Evolutionary conservation across 1,284 basidiomycete species (phyloP), one percentile per base, ranked within the genome.

Genomic region (Tilletia caries): DNA sequence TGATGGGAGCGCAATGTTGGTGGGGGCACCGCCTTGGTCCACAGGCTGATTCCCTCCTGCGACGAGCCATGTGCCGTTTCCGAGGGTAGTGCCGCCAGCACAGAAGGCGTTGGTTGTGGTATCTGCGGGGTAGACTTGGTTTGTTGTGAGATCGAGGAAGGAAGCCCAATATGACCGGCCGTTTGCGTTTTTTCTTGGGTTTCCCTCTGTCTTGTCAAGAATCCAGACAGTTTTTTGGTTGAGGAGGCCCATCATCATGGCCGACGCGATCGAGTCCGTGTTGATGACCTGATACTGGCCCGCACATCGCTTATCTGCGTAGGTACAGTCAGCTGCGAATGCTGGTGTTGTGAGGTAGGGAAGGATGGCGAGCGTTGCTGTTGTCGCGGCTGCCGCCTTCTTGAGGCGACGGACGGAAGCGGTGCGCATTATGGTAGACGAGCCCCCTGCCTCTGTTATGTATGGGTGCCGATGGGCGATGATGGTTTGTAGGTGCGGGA

Each of bases 201-300:
- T 85, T 73, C 82, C 79, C 72, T 85, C 84, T 13, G 78, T 80
- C 75, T 85, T 85, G 76, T 85, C 84, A 44, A 84, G 75, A 54
- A 85, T 83, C 68, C 83, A 82, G 46, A 83, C 81, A 50, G 73
- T 76, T 58, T 82, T 67, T 62, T 83, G 75, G 70, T 82, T 76
- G 50, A 79, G 73, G 33, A 83, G 73, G 68, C 76, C 81, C 60
- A 83, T 70, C 81, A 83, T 83, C 81, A 83, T 83, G 67, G 81
- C 81, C 33, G 80, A 82, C 12, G 81, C 81, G 32, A 76, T 70
- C 58, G 79, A 78, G 68, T 82, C 70, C 50, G 68, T 20, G 44
- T 74, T 70, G 65, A 82, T 76, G n/a, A 78, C 69, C 68, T 79
- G 75, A 60, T 71, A 82, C n/a, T 76, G 68, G 18, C 78, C 75